Conservation (phyloP, 768 basidiomycete genomes). For the Rhizopogon vulgaris region DNA sequence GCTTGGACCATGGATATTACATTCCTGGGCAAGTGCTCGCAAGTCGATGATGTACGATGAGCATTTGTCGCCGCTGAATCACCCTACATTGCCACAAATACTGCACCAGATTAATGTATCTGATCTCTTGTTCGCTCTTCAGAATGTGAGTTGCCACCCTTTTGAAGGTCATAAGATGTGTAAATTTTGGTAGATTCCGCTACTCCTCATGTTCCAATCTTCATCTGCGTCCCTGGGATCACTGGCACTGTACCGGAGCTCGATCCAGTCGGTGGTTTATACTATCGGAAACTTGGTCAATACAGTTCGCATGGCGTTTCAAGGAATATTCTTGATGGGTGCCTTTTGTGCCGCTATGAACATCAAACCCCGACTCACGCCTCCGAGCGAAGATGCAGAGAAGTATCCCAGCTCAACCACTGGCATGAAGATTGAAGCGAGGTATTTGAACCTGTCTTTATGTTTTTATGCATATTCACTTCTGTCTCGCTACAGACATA, state of each 20-base stretch:
- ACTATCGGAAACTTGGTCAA: conserved; percentile 58
- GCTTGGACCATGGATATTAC: conserved; percentile 78
- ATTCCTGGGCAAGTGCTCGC: conserved; percentile 66
- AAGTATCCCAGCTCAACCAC: conserved; percentile 40
- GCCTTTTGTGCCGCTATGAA: conserved; percentile 78
- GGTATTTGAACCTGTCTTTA: conserved; percentile 34
- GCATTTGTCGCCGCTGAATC: conserved; percentile 29
- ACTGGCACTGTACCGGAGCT: conserved; percentile 74
- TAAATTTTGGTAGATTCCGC: conserved; percentile 50
- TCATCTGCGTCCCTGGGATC: conserved; percentile 75
- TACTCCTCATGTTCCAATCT: conserved; percentile 66
- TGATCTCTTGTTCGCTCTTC: conserved; percentile 57
- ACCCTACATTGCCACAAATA: conserved; percentile 38
- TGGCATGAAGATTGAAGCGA: conserved; percentile 69
- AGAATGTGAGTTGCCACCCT: conserved; percentile 53
- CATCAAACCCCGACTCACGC: conserved; percentile 63
- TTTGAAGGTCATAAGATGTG: conserved; percentile 4
- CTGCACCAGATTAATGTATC: conserved; percentile 55
- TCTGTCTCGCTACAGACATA: conserved; percentile 33
- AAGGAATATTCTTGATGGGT: conserved; percentile 81
- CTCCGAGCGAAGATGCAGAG: conserved; percentile 44
- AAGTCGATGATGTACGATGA: conserved; percentile 55
- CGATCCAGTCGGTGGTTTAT: conserved; percentile 66
- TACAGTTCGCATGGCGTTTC: conserved; percentile 70
- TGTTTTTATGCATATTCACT: conserved; percentile 3